Base-by-base conservation (phyloP, 306 rosid species). In the Albizia julibrissin region DNA sequence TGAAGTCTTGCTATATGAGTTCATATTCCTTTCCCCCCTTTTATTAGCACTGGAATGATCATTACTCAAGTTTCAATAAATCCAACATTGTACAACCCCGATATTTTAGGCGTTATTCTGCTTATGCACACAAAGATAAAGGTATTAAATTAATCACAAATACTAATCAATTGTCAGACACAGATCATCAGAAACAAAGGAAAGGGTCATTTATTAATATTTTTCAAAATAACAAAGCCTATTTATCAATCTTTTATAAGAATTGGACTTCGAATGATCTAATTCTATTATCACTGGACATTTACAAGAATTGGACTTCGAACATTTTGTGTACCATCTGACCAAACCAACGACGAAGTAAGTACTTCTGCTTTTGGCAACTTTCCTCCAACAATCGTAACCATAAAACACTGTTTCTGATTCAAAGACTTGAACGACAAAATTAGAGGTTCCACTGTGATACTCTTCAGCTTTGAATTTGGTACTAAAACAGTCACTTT, bases 341-440 rank as follows among this genome's bases (percentile, higher is more conserved):
- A 82, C 91, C 93, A 87, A 27, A 81, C 74, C 39, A 87, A 44
- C 1, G 82, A 46, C 1, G 85, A 18, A 31, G 88, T 76, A 18
- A 82, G 8, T 9, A 27, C 29, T 6, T 10, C 0, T 3, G 59
- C 19, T 1, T 16, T 0, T 10, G 19, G 8, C 22, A 71, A 14
- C 6, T 16, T 46, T 5, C 47, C 68, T 54, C 89, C 88, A 3
- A 3, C 15, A 49, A 88, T 78, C 5, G 39, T 80, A 73, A 90
- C 88, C 27, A 67, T 46, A 34, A 87, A 84, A 46, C 80, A 40
- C 72, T 65, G 84, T 81, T 80, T 77, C 81, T 90, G 85, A 52
- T 83, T 68, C 75, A 84, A 26, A 10, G 85, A 71, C 43, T 70
- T 22, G 43, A 90, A 88, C 47, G 85, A 75, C 9, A 90, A 80